A percentile compares a stretch with the other conserved stretches of the same genome.
Evolutionary conservation across 2,329 filamentous ascomycete species (phyloP).

Genomic region (Rhynchosporium agropyri): DNA sequence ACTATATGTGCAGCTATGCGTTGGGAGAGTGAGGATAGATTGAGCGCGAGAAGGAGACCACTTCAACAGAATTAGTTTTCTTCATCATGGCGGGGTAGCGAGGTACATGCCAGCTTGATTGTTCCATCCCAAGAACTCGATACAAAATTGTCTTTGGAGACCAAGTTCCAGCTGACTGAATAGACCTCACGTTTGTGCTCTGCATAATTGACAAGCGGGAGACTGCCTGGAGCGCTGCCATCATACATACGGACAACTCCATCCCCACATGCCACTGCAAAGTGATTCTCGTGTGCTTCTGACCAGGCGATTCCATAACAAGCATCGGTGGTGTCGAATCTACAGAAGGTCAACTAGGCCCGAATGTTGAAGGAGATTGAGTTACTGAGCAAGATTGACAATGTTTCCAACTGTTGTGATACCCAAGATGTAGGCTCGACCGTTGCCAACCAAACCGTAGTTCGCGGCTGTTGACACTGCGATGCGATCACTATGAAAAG

Average conservation of each 20-base stretch:
- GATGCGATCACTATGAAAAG: constrained; percentile 93
- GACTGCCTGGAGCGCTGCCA: constrained; percentile 70
- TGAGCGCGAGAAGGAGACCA: constrained; percentile 81
- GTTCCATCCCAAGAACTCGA: constrained; percentile 96
- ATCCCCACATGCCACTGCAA: constrained; percentile 87
- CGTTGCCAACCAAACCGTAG: constrained; percentile 96
- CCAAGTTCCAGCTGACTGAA: constrained; percentile 87
- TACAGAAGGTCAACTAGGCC: background rate
- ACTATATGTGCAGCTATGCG: constrained; percentile 92
- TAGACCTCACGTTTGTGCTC: constrained; percentile 95
- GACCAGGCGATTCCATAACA: constrained; percentile 96
- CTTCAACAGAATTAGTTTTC: constrained; percentile 44
- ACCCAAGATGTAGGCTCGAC: constrained; percentile 80
- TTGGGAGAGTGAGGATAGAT: constrained; percentile 83
- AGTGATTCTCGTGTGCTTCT: constrained; percentile 93
- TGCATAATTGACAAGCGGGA: constrained; percentile 88
- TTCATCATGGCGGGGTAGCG: constrained; percentile 20
- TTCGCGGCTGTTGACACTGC: constrained; percentile 91
- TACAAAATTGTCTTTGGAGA: constrained; percentile 87
- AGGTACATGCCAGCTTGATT: constrained; percentile 70
- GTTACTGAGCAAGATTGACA: constrained; percentile 78
- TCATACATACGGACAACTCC: constrained; percentile 96
- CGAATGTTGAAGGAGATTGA: background rate
- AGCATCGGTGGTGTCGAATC: constrained; percentile 95
- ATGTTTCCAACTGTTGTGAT: constrained; percentile 78